A percentile compares a stretch with the other conserved stretches of the same genome.
Conservation (phyloP, 2,329 filamentous ascomycete species). For the Phoma sp. region DNA sequence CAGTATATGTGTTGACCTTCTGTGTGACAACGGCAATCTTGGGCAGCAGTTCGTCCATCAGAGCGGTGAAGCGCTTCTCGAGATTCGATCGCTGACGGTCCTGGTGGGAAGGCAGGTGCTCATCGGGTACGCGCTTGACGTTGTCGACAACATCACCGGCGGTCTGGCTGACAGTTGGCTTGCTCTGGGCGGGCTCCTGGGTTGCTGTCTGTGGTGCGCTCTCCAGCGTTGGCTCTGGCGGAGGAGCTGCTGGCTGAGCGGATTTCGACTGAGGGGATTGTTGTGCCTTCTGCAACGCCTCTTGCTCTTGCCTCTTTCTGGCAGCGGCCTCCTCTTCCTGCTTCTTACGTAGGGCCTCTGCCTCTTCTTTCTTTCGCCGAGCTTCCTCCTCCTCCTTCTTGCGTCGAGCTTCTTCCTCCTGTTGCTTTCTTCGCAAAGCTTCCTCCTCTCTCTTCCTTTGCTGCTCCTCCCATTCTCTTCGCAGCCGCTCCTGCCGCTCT, state of each 20-base stretch:
- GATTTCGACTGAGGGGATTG: background rate
- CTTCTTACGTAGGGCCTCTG: slow-evolving; percentile 20
- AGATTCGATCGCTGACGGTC: slow-evolving; percentile 62
- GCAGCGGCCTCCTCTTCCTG: slow-evolving; percentile 18
- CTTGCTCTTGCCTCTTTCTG: slow-evolving; percentile 3
- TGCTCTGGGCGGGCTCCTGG: slow-evolving; percentile 11
- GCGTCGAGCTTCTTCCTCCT: slow-evolving; percentile 19
- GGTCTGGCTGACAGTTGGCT: slow-evolving; percentile 7
- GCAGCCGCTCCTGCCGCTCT: slow-evolving; percentile 24
- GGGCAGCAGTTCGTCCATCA: slow-evolving; percentile 90
- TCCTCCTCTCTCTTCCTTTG: slow-evolving; percentile 22
- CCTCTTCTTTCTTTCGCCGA: slow-evolving; percentile 15
- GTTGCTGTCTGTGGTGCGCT: slow-evolving; percentile 2
- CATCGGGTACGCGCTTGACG: slow-evolving; percentile 43
- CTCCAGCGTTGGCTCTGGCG: slow-evolving; percentile 3
- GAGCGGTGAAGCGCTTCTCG: slow-evolving; percentile 66
- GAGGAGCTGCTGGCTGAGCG: background rate
- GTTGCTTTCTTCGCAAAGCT: slow-evolving; percentile 17
- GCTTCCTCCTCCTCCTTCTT: slow-evolving; percentile 15
- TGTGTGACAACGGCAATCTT: slow-evolving; percentile 85
- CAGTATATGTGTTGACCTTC: slow-evolving; percentile 90
- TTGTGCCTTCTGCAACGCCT: slow-evolving; percentile 4
- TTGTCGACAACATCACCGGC: slow-evolving; percentile 30
- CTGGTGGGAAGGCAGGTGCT: slow-evolving; percentile 59
- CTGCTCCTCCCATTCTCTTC: slow-evolving; percentile 15